These are phyloP conservation scores for Stephania yunnanensis DNA, from an alignment of 164 flowering plant species.

Conservation along the genomic window DNA sequence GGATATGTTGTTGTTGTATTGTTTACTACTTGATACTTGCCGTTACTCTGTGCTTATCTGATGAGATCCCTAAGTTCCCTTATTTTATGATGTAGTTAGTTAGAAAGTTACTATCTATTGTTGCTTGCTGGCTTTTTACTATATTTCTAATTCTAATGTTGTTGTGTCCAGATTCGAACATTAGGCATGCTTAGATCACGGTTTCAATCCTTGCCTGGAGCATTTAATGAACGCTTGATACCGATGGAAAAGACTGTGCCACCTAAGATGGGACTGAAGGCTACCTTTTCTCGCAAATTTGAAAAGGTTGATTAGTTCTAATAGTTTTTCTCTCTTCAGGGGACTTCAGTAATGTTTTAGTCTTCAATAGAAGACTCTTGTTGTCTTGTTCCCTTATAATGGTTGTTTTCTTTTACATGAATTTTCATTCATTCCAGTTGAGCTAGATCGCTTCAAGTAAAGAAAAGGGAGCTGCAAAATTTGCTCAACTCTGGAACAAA, in stretches of 20 bases:
- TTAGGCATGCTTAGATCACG: slow-evolving; percentile 91
- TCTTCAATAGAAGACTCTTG: neutral
- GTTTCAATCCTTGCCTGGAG: slow-evolving; percentile 84
- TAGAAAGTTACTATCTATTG: too few relatives aligned
- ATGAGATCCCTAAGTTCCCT: too few relatives aligned
- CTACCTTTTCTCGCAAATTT: slow-evolving; percentile 61
- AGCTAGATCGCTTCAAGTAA: slow-evolving; percentile 47
- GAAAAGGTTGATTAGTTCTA: slow-evolving; percentile 31
- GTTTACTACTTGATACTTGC: too few relatives aligned
- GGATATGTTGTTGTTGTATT: too few relatives aligned
- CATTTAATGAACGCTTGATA: slow-evolving; percentile 73
- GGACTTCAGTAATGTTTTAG: neutral
- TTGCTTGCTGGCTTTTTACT: neutral
- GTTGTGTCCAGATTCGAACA: slow-evolving; percentile 75
- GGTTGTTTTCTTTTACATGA: neutral
- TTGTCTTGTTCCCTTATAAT: neutral
- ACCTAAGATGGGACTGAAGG: slow-evolving; percentile 62
- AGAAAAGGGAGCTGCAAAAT: slow-evolving; percentile 70
- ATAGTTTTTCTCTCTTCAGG: neutral
- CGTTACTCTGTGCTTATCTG: too few relatives aligned
- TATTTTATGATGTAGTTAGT: too few relatives aligned
- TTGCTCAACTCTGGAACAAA: slow-evolving; percentile 94
- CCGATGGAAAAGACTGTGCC: slow-evolving; percentile 58
- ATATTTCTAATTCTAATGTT: neutral
- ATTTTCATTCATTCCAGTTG: neutral